Evolutionary conservation across 306 rosid genomes (phyloP), one percentile per base, ranked within the genome.

Genomic region (Macrotyloma uniflorum): DNA sequence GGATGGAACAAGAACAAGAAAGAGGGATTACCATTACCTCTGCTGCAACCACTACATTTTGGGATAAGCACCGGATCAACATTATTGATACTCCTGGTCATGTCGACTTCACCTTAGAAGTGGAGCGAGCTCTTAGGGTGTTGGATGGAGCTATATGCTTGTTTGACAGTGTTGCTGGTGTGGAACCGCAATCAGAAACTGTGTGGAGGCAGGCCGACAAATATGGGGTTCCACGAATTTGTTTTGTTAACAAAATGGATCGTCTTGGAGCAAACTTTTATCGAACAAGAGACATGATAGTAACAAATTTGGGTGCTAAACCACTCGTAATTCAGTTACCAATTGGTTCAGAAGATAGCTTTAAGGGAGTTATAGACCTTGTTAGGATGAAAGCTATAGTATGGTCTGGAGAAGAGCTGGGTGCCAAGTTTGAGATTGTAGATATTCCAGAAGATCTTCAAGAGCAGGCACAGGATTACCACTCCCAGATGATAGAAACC

Each of bases 1-100:
- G 98, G 99, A 95, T 95, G 99, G 98, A 95, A 75, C 99, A 95
- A 76, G 99, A 95, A 75, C 97, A 95, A 83, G 99, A 95, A 84
- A 83, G 98, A 85, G 99, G 99, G 79, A 95, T 95, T 83, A 95
- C 99, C 69, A 95, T 95, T 70, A 95, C 98, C 51, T 95, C 98
- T 50, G 98, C 98, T 80, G 98, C 98, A 40, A 95, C 98, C 47
- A 95, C 98, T 43, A 92, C 98, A 32, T 92, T 90, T 75, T 95
- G 98, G 98, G 47, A 95, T 78, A 92, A 95, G 54, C 98, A 95
- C 75, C 80, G 98, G 33, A 91, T 95, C 82, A 95, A 95, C 89
- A 95, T 95, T 62, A 95, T 95, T 6, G 98, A 95, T 82, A 95
- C 98, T 61, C 98, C 98, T 0, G 98, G 98, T 24, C 98, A 95